Conservation (phyloP, 2,329 filamentous ascomycete genomes). For the Fusarium aywerte region DNA sequence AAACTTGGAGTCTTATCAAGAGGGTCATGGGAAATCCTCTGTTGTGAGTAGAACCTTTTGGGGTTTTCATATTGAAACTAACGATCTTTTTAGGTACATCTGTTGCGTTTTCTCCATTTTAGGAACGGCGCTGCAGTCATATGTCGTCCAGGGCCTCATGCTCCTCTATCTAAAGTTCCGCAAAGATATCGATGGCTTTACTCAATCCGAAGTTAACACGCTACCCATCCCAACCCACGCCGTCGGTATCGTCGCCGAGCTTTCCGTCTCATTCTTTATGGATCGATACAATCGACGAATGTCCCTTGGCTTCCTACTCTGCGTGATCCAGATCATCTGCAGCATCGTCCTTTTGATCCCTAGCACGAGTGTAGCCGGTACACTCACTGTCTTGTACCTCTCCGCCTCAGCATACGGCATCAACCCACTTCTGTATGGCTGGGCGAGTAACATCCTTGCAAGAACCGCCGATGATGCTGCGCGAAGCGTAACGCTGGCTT, state of each 20-base stretch:
- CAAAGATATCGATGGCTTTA: conserved; percentile 32
- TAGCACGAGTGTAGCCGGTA: conserved; percentile 32
- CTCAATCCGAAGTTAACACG: conserved; percentile 44
- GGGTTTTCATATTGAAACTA: rapidly evolving
- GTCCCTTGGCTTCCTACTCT: conserved; percentile 22
- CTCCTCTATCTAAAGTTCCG: conserved; percentile 42
- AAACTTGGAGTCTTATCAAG: conserved; percentile 45
- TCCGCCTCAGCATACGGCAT: conserved; percentile 42
- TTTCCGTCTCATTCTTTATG: conserved; percentile 35
- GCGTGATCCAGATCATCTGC: conserved; percentile 30
- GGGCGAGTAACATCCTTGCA: conserved; percentile 42
- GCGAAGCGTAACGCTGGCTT: conserved; percentile 53
- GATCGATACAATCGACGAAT: conserved; percentile 29
- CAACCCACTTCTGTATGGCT: conserved; percentile 42
- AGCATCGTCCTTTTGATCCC: conserved; percentile 37
- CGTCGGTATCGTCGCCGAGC: conserved; percentile 41
- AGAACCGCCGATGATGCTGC: conserved; percentile 53
- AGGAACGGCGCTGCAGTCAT: conserved; percentile 34
- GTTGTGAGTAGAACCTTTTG: conserved; percentile 33
- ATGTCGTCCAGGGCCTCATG: conserved; percentile 42
- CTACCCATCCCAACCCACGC: conserved; percentile 43
- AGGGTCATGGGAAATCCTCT: conserved; percentile 45
- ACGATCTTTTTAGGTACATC: background rate
- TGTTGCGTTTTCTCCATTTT: conserved; percentile 49
- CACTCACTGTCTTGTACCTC: conserved; percentile 35